Evolutionary conservation across 2,329 filamentous ascomycete genomes (phyloP), one percentile per base, ranked within the genome.

Genomic region (Zalaria obscura): DNA sequence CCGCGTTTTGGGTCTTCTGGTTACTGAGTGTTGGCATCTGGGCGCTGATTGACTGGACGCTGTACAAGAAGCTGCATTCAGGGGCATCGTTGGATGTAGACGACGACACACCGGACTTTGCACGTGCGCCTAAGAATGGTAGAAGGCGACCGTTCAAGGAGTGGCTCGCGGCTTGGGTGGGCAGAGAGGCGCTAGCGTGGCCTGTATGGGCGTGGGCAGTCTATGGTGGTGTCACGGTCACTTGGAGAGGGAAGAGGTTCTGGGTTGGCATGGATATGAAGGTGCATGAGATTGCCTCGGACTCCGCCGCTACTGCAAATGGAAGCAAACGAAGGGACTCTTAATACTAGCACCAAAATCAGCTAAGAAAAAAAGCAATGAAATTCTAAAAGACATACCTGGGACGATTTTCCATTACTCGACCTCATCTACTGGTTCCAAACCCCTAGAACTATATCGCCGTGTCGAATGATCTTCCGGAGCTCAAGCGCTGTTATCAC

Each of bases 131-230:
- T 56, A 48, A 68, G 65, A 45, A 39, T 55, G 65, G 51, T 53
- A 67, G 54, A 45, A 65, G 61, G 40, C 68, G 83, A 32, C 63
- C 69, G 0, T 81, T 91, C 43, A 48, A 59, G 0, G 71, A 83
- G 48, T 98, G 87, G 83, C 55, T 91, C 3, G 57, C 72, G 4
- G 83, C 88, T 0, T 98, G 93, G 91, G 51, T 93, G 0, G 86
- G 83, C 0, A 71, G 91, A 28, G 91, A 98, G 62, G 49, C 75
- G 0, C 67, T 95, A 5, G 88, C 91, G 0, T 66, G 94, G 36
- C 88, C 88, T 0, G 81, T 98, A 45, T 98, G 91, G 91, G 66
- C 76, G 0, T 87, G 81, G 75, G 91, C 91, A 1, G 83, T 95
- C 18, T 76, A 85, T 51, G 80, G 89, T n/a, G 91, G 91, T 0